Conservation (phyloP, 768 basidiomycete genomes). For the Chlorophyllum brunneum region DNA sequence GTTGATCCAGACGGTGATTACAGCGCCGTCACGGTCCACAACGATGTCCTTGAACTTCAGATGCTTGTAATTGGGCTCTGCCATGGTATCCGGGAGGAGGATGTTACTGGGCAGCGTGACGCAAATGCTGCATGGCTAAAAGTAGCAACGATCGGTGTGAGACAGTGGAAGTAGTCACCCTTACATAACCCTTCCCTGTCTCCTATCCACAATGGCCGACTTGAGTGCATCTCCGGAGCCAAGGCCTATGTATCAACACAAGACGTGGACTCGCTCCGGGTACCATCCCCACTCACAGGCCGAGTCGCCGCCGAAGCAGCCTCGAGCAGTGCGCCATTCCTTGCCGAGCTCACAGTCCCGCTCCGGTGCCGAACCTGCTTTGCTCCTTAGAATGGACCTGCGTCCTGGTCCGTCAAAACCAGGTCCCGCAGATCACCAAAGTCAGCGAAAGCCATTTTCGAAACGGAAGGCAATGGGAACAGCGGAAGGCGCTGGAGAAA, state of each 20-base stretch:
- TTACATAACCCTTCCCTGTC: slow-evolving; percentile 1
- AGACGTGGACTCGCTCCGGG: slow-evolving; percentile 20
- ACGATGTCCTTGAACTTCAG: slow-evolving; percentile 39
- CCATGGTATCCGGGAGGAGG: slow-evolving; percentile 19
- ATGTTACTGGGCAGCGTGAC: neutral
- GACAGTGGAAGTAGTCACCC: neutral
- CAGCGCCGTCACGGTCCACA: slow-evolving; percentile 38
- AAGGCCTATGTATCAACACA: slow-evolving; percentile 12
- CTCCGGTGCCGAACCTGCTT: neutral
- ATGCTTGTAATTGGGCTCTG: slow-evolving; percentile 28
- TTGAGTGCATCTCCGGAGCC: slow-evolving; percentile 9
- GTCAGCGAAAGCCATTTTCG: neutral
- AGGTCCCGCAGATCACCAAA: neutral
- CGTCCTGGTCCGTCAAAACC: neutral
- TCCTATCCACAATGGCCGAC: slow-evolving; percentile 17
- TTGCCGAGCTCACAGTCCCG: neutral
- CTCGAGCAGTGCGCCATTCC: neutral
- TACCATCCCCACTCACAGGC: slow-evolving; percentile 1
- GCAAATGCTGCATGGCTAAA: neutral
- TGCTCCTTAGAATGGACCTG: slow-evolving; percentile 1
- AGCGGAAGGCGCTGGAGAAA: neutral
- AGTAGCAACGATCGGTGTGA: too few relatives aligned
- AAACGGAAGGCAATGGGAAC: neutral
- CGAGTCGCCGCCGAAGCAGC: neutral
- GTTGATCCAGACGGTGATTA: slow-evolving; percentile 43